Conservation (phyloP, 2,329 filamentous ascomycete genomes). For the Monosporascus sp. region DNA sequence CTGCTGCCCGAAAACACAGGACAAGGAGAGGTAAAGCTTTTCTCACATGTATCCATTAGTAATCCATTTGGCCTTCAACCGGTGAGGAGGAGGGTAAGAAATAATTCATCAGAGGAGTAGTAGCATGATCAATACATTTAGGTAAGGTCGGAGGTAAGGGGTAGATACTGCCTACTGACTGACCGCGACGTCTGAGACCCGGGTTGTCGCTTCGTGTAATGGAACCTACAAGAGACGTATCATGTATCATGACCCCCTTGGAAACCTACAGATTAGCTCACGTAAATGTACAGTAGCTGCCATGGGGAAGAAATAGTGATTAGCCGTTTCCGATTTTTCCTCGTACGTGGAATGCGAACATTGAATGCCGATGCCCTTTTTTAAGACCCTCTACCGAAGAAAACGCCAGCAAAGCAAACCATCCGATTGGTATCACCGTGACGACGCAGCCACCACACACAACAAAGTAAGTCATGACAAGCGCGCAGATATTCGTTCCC, state of each 20-base stretch:
- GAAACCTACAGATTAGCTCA: no score
- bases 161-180: slow-evolving; percentile 27
- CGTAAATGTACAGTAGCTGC: no score
- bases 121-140: slow-evolving; percentile 15
- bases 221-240: no score
- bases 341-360: no score
- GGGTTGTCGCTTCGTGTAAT: no score
- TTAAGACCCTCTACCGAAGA: no score
- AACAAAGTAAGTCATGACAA: neutral
- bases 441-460: neutral
- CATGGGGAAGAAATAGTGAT: no score
- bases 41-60: slow-evolving; percentile 18
- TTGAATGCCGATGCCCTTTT: no score
- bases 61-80: neutral
- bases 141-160: slow-evolving; percentile 55
- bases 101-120: neutral
- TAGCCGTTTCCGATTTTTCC: no score
- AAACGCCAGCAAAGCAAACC: neutral
- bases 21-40: slow-evolving; percentile 24
- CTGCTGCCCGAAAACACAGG: slow-evolving; percentile 1
- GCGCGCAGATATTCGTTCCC: neutral
- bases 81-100: neutral
- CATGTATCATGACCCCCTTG: no score
- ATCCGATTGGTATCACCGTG: neutral
- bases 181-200: neutral